Evolutionary conservation across 2,329 filamentous ascomycete species (phyloP).

Genomic region (Chlorencoelia australis): DNA sequence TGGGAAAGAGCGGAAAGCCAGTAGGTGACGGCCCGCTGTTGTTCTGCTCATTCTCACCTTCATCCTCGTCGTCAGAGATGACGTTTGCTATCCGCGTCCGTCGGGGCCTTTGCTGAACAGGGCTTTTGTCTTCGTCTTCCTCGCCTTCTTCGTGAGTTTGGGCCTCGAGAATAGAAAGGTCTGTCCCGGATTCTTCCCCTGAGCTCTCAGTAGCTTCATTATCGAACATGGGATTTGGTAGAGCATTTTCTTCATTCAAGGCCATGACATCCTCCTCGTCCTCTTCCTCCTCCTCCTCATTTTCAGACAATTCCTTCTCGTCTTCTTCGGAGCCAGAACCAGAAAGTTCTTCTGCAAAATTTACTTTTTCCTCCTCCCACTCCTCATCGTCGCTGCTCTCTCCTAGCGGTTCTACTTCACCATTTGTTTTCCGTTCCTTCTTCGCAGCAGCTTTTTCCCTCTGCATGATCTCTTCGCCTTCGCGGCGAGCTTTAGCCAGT

Average conservation of each 20-base stretch:
- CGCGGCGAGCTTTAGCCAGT: slow-evolving; percentile 70
- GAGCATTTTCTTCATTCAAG: slow-evolving; percentile 28
- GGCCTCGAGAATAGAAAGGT: slow-evolving; percentile 25
- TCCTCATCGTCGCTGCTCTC: slow-evolving; percentile 48
- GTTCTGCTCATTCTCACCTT: slow-evolving; percentile 24
- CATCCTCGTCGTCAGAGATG: slow-evolving; percentile 34
- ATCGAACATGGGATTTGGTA: slow-evolving; percentile 22
- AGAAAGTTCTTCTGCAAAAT: slow-evolving; percentile 33
- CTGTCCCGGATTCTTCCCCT: slow-evolving; percentile 26
- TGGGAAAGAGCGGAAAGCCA: slow-evolving; percentile 26
- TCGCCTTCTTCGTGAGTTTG: slow-evolving; percentile 18
- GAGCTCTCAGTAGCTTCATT: slow-evolving; percentile 31
- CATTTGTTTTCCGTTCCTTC: slow-evolving; percentile 41
- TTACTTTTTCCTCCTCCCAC: slow-evolving; percentile 36
- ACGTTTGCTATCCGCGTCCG: slow-evolving; percentile 21
- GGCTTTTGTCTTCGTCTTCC: slow-evolving; percentile 21
- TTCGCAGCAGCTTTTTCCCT: slow-evolving; percentile 67
- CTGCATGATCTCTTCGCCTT: slow-evolving; percentile 70
- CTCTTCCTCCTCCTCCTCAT: slow-evolving; percentile 27
- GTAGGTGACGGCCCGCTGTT: slow-evolving; percentile 14
- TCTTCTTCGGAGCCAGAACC: slow-evolving; percentile 30
- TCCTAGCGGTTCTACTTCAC: slow-evolving; percentile 33
- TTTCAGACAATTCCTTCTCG: slow-evolving; percentile 26
- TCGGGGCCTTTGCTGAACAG: slow-evolving; percentile 10
- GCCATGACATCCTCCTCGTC: slow-evolving; percentile 35